Percentiles rank a stretch among this genome's conserved stretches.
phyloP scores from a whole-genome alignment of 2,329 filamentous ascomycete species.

The Colletotrichum tofieldiae region DNA sequence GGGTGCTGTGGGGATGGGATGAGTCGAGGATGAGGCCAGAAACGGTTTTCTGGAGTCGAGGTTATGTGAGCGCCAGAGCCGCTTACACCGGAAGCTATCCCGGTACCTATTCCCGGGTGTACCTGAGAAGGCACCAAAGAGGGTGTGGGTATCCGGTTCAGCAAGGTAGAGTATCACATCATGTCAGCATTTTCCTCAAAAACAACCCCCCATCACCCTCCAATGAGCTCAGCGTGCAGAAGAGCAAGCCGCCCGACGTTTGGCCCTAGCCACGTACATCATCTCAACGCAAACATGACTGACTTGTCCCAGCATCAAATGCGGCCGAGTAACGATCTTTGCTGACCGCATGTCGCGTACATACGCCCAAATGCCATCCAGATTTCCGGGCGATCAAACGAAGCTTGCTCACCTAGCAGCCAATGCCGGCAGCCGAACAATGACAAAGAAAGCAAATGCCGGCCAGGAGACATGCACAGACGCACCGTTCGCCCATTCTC shows the following conservation, averaged over 20 bases:
- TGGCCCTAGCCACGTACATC: background rate
- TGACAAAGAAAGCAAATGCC: background rate
- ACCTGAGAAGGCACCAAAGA: conserved; percentile 14
- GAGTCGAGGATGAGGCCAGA: conserved; percentile 27
- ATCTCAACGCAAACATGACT: background rate
- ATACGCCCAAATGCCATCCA: background rate
- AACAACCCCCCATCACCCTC: background rate
- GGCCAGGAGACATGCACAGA: conserved; percentile 27
- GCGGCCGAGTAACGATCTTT: background rate
- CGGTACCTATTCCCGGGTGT: conserved; percentile 5
- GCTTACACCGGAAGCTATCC: conserved; percentile 14
- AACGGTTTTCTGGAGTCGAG: background rate
- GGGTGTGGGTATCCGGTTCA: background rate
- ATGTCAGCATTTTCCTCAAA: background rate
- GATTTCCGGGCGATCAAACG: conserved; percentile 1
- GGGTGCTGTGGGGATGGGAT: conserved; percentile 16
- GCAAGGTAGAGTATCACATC: background rate
- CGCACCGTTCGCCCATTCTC: conserved; percentile 22
- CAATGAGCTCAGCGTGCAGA: background rate
- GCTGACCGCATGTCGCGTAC: background rate
- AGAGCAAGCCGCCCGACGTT: background rate
- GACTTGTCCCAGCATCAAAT: background rate
- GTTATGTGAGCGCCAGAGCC: conserved; percentile 32
- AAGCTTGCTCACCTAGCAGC: conserved; percentile 2
- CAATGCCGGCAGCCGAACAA: conserved; percentile 5